Evolutionary conservation across 2,329 filamentous ascomycete species (phyloP), one percentile per base, ranked within the genome.

Genomic region (Trichoderma sp.): DNA sequence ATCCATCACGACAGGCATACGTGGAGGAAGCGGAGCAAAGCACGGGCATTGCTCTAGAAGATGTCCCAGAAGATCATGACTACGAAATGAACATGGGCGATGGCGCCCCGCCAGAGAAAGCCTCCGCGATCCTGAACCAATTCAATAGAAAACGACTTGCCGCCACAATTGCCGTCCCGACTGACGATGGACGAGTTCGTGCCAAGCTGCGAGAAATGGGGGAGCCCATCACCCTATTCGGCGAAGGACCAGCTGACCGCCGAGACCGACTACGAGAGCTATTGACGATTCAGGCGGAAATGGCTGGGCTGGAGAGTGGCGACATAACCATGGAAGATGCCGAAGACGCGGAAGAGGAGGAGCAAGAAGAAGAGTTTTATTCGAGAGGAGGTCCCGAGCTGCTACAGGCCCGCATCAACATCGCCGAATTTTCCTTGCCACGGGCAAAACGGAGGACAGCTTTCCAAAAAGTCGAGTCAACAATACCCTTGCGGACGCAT

Each of bases 161-260:
- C 12, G 94, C 94, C 20, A 92, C 92, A 12, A 93, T 98, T 76
- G 92, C 93, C 13, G 96, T 99, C 4, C 96, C 95, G 0, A 99
- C 97, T 69, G 95, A 98, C 80, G 96, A 99, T 84, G 91, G 88
- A 73, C 90, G 93, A 77, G 95, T 99, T 62, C 92, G 94, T 73
- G 86, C 90, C 47, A 90, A 89, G 75, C 87, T 98, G 72, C 90
- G 96, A 75, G 92, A 96, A 77, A 87, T 97, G 74, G 94, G 93
- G n/a, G 93, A 99, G 79, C 96, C 96, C 12, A 90, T 98, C 70
- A 99, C 95, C 0, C 86, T 98, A 0, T 99, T 99, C 75, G 96
- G 95, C 72, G 96, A 99, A 83, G 93, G 93, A 0, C 91, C 91
- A 1, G 91, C 89, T 30, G 95, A 98, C 77, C 87, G 96, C 72